phyloP scores from a whole-genome alignment of 2,329 filamentous ascomycete species.

The Aphanocladium album region DNA sequence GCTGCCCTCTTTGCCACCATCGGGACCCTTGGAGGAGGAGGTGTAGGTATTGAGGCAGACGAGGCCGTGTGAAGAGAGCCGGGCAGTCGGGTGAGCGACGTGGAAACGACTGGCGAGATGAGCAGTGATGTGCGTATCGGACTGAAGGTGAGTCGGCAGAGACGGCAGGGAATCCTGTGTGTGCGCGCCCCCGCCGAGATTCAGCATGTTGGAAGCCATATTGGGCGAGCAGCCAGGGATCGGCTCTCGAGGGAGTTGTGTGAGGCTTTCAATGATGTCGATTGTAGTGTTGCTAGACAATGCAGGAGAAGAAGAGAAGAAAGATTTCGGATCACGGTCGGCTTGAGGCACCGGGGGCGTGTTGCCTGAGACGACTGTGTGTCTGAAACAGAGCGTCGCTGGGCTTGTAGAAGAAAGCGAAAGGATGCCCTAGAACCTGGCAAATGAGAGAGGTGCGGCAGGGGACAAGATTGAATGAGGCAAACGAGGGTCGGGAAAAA shows the following conservation, averaged over 20 bases:
- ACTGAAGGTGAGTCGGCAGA: slow-evolving; percentile 76
- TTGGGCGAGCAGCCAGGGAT: slow-evolving; percentile 31
- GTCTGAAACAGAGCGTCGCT: slow-evolving; percentile 6
- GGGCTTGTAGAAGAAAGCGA: slow-evolving; percentile 6
- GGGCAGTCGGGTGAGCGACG: slow-evolving; percentile 79
- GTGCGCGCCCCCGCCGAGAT: slow-evolving; percentile 57
- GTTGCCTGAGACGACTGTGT: neutral
- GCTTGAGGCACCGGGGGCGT: slow-evolving; percentile 6
- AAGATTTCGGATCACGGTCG: neutral
- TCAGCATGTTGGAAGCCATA: slow-evolving; percentile 58
- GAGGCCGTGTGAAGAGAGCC: slow-evolving; percentile 84
- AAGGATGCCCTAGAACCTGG: neutral
- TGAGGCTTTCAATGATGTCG: slow-evolving; percentile 1
- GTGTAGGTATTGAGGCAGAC: slow-evolving; percentile 94
- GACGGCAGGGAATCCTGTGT: slow-evolving; percentile 83
- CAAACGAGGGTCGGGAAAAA: slow-evolving; percentile 6
- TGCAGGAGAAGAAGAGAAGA: neutral
- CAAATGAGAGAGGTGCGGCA: slow-evolving; percentile 6
- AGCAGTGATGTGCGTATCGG: slow-evolving; percentile 72
- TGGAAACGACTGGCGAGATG: slow-evolving; percentile 89
- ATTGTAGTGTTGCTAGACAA: neutral
- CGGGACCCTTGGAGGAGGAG: slow-evolving; percentile 77
- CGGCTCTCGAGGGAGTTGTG: slow-evolving; percentile 19
- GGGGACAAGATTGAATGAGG: neutral
- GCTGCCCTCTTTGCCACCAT: slow-evolving; percentile 88